Percentiles rank a stretch among this genome's conserved stretches.
Evolutionary conservation across 345 rosid genomes (phyloP).

Genomic region (Viola odorata): DNA sequence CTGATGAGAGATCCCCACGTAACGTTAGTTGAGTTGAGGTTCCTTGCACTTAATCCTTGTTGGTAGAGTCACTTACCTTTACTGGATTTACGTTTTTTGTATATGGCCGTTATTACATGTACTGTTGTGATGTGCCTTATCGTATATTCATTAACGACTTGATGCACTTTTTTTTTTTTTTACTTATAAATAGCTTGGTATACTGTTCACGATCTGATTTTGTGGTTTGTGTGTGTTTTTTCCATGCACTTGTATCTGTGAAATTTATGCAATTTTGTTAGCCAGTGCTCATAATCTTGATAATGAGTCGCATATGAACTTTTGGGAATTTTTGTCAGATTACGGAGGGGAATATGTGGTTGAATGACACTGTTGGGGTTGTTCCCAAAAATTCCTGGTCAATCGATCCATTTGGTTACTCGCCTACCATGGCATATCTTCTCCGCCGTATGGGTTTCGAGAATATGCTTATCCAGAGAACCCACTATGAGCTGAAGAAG

Average conservation of each 20-base stretch:
- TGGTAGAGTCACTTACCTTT: too few species aligned
- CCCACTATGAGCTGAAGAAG: constrained; percentile 98
- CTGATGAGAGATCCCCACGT: too few species aligned
- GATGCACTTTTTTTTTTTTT: neutral
- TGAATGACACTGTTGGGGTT: constrained; percentile 82
- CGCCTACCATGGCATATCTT: constrained; percentile 96
- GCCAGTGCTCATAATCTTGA: neutral
- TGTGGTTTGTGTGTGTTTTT: neutral
- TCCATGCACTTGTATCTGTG: neutral
- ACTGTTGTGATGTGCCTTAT: too few species aligned
- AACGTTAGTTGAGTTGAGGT: too few species aligned
- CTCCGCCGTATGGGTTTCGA: constrained; percentile 98
- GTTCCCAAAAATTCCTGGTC: constrained; percentile 98
- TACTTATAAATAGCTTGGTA: neutral
- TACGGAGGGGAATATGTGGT: constrained; percentile 92
- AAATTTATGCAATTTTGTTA: constrained; percentile 4
- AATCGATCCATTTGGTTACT: constrained; percentile 97
- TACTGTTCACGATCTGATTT: neutral
- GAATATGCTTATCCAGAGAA: constrained; percentile 98
- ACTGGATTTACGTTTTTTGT: too few species aligned
- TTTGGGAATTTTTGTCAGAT: constrained; percentile 39
- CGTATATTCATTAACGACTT: too few species aligned
- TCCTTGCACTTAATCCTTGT: too few species aligned
- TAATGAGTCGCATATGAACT: neutral
- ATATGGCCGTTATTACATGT: too few species aligned